Percentiles rank a stretch among this genome's conserved stretches.
phyloP scores from a whole-genome alignment of 306 rosid genomes.

The Trifolium pratense region DNA sequence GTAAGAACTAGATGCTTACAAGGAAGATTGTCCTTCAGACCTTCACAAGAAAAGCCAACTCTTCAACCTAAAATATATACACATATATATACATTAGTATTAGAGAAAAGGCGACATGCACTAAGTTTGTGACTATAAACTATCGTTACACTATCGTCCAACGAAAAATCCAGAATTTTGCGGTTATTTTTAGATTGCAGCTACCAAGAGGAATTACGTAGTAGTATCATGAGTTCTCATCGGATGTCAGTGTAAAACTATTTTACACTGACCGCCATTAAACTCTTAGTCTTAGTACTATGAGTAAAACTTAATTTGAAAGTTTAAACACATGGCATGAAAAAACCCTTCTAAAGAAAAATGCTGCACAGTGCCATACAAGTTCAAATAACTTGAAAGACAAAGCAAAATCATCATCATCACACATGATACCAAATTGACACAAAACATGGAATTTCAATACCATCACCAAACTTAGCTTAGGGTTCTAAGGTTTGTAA shows the following conservation, averaged over 20 bases:
- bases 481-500: constrained; percentile 31
- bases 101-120: background rate
- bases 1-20: constrained; percentile 96
- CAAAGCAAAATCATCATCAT: constrained; percentile 29
- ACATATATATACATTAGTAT: constrained; percentile 7
- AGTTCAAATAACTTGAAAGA: constrained; percentile 14
- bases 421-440: constrained; percentile 28
- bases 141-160: background rate
- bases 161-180: background rate
- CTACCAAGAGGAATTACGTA: background rate
- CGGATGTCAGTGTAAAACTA: background rate
- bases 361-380: constrained; percentile 10
- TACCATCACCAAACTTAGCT: constrained; percentile 23
- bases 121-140: background rate
- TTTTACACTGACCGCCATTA: no score
- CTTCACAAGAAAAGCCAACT: constrained; percentile 91
- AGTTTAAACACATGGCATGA: constrained; percentile 16
- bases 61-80: constrained; percentile 78
- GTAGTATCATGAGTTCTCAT: background rate
- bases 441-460: constrained; percentile 21
- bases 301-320: background rate
- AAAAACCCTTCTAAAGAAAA: background rate
- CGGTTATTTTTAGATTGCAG: background rate
- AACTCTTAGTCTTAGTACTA: background rate
- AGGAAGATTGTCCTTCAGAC: constrained; percentile 95